phyloP scores from a whole-genome alignment of 768 basidiomycete genomes.

The Gloeopeniophorella convolvens region DNA sequence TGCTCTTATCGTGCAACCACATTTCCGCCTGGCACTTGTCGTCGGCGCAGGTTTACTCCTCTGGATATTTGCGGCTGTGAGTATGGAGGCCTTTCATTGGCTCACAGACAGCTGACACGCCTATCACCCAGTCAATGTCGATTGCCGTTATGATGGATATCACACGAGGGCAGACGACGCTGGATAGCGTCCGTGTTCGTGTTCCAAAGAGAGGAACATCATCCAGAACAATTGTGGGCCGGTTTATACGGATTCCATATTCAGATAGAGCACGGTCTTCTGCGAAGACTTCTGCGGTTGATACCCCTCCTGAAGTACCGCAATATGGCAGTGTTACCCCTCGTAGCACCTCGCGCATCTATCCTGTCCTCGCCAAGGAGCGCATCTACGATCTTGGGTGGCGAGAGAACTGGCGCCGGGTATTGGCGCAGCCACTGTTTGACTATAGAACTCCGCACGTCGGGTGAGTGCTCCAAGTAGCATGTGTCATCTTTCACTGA shows the following conservation, averaged over 20 bases:
- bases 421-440: slow-evolving; percentile 11
- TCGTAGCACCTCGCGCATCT: neutral
- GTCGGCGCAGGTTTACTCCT: slow-evolving; percentile 3
- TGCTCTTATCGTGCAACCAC: slow-evolving; percentile 13
- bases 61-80: slow-evolving; percentile 17
- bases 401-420: slow-evolving; percentile 19
- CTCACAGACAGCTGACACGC: neutral
- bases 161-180: slow-evolving; percentile 14
- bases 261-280: neutral
- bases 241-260: slow-evolving; percentile 17
- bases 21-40: slow-evolving; percentile 8
- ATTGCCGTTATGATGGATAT: slow-evolving; percentile 5
- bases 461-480: slow-evolving; percentile 1
- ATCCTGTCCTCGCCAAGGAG: slow-evolving; percentile 8
- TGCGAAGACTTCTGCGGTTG: slow-evolving; percentile 10
- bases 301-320: neutral
- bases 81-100: neutral
- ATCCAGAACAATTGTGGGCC: neutral
- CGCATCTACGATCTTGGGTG: slow-evolving; percentile 21
- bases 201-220: neutral
- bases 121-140: slow-evolving; percentile 10
- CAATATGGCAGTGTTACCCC: neutral
- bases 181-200: slow-evolving; percentile 8
- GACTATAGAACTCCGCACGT: neutral
- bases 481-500: neutral